These are phyloP conservation scores for Bryopsis sp. DNA, from an alignment of 139 green algal species.

Conservation along the genomic window DNA sequence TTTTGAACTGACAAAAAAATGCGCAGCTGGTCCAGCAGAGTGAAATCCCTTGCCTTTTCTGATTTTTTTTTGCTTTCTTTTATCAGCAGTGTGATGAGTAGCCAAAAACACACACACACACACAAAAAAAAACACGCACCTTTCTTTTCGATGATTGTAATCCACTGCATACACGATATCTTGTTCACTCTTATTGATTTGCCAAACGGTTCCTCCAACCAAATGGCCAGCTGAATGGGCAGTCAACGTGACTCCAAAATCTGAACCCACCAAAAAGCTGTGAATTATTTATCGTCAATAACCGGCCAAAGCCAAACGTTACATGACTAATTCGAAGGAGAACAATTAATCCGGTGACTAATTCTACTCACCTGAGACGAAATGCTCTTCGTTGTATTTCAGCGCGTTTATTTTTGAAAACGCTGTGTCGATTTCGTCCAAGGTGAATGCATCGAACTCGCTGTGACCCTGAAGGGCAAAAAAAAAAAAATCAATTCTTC, in stretches of 20 bases:
- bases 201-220: conserved; percentile 82
- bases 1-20: no score
- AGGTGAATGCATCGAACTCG: no score
- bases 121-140: conserved; percentile 17
- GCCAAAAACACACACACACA: no score
- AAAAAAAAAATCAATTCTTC: no score
- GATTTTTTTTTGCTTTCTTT: no score
- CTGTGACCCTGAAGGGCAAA: neutral
- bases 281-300: neutral
- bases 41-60: no score
- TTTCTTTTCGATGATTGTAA: conserved; percentile 76
- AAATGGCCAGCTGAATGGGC: conserved; percentile 68
- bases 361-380: neutral
- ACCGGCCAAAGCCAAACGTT: no score
- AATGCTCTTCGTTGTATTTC: conserved; percentile 30
- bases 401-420: neutral
- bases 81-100: no score
- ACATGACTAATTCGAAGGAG: no score
- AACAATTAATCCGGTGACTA: no score
- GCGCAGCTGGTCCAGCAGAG: no score
- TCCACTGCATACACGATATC: conserved; percentile 85
- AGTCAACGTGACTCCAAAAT: conserved; percentile 54
- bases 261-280: neutral
- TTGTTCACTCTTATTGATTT: conserved; percentile 50
- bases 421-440: neutral